Evolutionary conservation across 2,329 filamentous ascomycete species (phyloP).

Genomic region (Lachnellula arida): DNA sequence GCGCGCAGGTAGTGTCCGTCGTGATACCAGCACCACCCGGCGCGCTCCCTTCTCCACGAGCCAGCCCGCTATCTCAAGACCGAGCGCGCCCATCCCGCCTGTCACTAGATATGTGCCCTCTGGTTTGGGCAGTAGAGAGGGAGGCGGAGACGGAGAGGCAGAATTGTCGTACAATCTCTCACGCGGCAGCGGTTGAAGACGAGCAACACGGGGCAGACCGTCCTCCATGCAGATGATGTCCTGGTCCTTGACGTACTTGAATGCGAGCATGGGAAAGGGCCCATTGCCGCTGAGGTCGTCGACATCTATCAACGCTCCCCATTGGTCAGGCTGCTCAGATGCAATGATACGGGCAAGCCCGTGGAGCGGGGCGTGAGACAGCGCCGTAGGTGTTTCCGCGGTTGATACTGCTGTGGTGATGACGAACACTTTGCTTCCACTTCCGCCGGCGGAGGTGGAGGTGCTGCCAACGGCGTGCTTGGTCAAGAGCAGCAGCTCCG

Average conservation of each 20-base stretch:
- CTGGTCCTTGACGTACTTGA: conserved; percentile 36
- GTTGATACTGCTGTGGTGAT: no score
- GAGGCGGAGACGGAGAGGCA: no score
- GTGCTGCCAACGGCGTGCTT: no score
- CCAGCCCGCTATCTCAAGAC: conserved; percentile 35
- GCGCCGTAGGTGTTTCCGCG: no score
- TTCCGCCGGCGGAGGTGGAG: no score
- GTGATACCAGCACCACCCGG: conserved; percentile 38
- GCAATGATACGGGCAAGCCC: conserved; percentile 37
- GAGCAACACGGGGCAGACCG: conserved; percentile 33
- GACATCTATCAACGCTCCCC: conserved; percentile 36
- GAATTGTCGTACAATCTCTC: no score
- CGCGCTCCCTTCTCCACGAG: conserved; percentile 38
- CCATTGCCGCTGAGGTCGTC: no score
- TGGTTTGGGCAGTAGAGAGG: neutral
- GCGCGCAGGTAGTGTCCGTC: conserved; percentile 35
- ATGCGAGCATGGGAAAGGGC: conserved; percentile 32
- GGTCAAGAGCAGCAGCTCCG: no score
- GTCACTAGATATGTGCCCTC: conserved; percentile 42
- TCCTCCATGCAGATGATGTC: conserved; percentile 39
- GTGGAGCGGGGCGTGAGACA: neutral
- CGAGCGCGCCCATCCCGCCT: conserved; percentile 38
- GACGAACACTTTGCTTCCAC: no score
- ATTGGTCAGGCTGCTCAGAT: conserved; percentile 36
- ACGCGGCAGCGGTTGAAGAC: conserved; percentile 29